Evolutionary conservation across 2,329 filamentous ascomycete species (phyloP).

Genomic region (Penicillium paneum): DNA sequence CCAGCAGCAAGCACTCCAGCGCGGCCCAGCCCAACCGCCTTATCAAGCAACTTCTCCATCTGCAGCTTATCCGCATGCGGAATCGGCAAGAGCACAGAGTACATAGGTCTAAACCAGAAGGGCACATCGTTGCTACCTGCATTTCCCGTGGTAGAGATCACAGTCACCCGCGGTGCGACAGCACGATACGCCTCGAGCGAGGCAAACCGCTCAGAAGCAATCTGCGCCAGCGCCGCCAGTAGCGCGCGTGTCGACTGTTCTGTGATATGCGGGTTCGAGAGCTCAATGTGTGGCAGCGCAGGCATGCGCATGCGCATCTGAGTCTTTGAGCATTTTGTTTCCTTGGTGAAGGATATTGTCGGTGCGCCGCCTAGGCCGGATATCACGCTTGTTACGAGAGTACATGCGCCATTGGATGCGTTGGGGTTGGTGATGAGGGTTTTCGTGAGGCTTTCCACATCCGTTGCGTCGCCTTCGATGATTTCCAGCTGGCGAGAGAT

Average conservation of each 20-base stretch:
- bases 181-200: conserved; percentile 3
- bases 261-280: conserved; percentile 37
- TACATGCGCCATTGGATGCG: conserved; percentile 5
- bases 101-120: conserved; percentile 29
- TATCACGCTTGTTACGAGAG: conserved; percentile 45
- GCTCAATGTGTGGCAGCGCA: conserved; percentile 17
- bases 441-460: conserved; percentile 40
- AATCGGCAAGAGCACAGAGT: conserved; percentile 27
- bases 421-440: conserved; percentile 26
- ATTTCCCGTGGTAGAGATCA: conserved; percentile 35
- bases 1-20: conserved; percentile 14
- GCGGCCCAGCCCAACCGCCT: conserved; percentile 10
- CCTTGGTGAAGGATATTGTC: conserved; percentile 15
- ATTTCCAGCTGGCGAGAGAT: conserved; percentile 46
- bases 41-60: conserved; percentile 32
- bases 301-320: conserved; percentile 11
- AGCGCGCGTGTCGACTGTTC: conserved; percentile 28
- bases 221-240: conserved; percentile 23
- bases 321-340: neutral
- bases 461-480: conserved; percentile 46
- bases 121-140: conserved; percentile 30
- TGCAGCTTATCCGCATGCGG: conserved; percentile 37
- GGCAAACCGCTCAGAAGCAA: conserved; percentile 1
- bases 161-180: conserved; percentile 24
- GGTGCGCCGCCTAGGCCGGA: conserved; percentile 47